These are phyloP conservation scores for Xylariaceae sp. DNA, from an alignment of 2,329 filamentous ascomycete genomes.

Conservation along the genomic window DNA sequence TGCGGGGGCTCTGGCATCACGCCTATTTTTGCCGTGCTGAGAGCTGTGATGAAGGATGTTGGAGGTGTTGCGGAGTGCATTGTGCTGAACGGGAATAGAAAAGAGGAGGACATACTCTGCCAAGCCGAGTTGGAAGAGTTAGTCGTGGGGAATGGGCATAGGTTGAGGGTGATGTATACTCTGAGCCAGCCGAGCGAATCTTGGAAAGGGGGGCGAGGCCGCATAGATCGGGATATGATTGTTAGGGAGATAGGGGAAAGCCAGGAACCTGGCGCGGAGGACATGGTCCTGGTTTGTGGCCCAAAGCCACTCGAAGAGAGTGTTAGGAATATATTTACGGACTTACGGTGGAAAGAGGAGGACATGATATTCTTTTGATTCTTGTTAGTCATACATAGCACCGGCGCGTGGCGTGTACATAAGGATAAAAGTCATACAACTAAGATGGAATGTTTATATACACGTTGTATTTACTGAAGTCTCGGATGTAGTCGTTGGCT, in stretches of 20 bases:
- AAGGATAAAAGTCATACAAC: too few species aligned
- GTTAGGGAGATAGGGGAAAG: conserved; percentile 53
- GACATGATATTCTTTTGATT: conserved; percentile 72
- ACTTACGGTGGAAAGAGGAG: conserved; percentile 68
- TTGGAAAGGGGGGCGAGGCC: conserved; percentile 68
- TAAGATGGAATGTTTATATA: too few species aligned
- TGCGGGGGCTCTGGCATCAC: conserved; percentile 88
- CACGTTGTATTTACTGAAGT: too few species aligned
- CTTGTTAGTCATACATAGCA: too few species aligned
- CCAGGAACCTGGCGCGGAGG: conserved; percentile 38
- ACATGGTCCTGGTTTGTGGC: conserved; percentile 76
- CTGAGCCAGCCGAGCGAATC: conserved; percentile 60
- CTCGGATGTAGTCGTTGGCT: too few species aligned
- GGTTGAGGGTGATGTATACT: conserved; percentile 66
- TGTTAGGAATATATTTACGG: conserved; percentile 44
- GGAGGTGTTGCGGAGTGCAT: conserved; percentile 66
- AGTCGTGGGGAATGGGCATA: conserved; percentile 48
- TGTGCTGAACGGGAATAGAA: conserved; percentile 75
- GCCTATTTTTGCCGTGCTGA: conserved; percentile 82
- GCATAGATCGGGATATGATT: conserved; percentile 63
- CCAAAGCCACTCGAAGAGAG: conserved; percentile 72
- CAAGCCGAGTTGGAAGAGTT: conserved; percentile 68
- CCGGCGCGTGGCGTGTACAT: too few species aligned
- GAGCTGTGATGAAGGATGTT: conserved; percentile 66
- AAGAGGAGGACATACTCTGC: conserved; percentile 80